Evolutionary conservation across 2,329 filamentous ascomycete species (phyloP).

Genomic region (Ustulina deusta): DNA sequence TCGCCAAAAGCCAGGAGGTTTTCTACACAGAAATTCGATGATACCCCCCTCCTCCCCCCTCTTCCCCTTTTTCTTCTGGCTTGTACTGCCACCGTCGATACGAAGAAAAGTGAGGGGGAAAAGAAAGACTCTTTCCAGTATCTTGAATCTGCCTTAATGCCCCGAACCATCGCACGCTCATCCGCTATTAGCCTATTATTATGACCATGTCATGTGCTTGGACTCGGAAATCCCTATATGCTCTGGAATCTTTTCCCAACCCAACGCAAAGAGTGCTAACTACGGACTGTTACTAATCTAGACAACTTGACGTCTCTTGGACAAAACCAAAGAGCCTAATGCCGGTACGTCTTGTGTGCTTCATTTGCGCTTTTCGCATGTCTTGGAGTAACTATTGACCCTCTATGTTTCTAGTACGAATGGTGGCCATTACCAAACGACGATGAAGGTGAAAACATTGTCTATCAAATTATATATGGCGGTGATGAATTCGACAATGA

Average conservation of each 20-base stretch:
- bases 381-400: background rate
- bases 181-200: too few species aligned
- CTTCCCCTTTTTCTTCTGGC: background rate
- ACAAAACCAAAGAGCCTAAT: conserved; percentile 17
- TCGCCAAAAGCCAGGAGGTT: background rate
- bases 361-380: background rate
- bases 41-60: too few species aligned
- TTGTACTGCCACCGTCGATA: background rate
- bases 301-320: conserved; percentile 23
- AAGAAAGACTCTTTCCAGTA: background rate
- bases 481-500: background rate
- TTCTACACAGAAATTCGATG: background rate
- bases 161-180: background rate
- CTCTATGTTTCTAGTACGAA: conserved; percentile 7
- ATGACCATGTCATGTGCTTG: too few species aligned
- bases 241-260: background rate
- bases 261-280: background rate
- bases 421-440: background rate
- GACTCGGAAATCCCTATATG: background rate
- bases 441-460: background rate
- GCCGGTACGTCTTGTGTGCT: conserved; percentile 12
- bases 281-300: background rate
- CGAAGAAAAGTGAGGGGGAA: background rate
- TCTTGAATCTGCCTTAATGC: background rate
- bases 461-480: background rate